Conservation (phyloP, 2,329 filamentous ascomycete genomes). For the Alternaria solani region DNA sequence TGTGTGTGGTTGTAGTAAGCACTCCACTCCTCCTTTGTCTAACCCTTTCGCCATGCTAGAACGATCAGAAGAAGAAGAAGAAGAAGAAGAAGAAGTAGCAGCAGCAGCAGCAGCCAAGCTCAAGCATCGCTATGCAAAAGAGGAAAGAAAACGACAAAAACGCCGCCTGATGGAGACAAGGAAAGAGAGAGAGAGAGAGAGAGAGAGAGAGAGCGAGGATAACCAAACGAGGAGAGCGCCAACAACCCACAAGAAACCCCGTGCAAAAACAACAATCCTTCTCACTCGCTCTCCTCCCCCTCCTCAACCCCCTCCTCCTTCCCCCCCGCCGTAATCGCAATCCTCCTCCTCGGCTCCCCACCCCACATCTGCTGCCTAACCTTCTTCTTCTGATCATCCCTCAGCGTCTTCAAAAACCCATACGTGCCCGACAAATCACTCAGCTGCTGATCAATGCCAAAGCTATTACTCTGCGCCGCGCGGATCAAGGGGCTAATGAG, state of each 20-base stretch:
- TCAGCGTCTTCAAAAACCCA: constrained; percentile 75
- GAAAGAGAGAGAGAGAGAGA: background rate
- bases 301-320: constrained; percentile 33
- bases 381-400: constrained; percentile 82
- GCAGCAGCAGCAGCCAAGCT: background rate
- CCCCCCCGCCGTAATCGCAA: constrained; percentile 34
- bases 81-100: too few species aligned
- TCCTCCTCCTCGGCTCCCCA: constrained; percentile 37
- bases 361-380: constrained; percentile 77
- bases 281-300: constrained; percentile 3
- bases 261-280: background rate
- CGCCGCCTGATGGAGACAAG: background rate
- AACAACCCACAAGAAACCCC: background rate
- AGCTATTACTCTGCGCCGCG: constrained; percentile 70
- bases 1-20: background rate
- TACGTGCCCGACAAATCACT: constrained; percentile 81
- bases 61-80: background rate
- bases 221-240: background rate
- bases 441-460: constrained; percentile 86
- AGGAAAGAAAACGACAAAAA: background rate
- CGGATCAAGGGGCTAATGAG: constrained; percentile 84
- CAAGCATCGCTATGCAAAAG: background rate
- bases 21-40: constrained; percentile 9
- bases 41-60: constrained; percentile 14
- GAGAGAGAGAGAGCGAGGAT: background rate